Evolutionary conservation across 208 protist genomes (phyloP), one percentile per base, ranked within the genome.

Genomic region (Leishmania major): DNA sequence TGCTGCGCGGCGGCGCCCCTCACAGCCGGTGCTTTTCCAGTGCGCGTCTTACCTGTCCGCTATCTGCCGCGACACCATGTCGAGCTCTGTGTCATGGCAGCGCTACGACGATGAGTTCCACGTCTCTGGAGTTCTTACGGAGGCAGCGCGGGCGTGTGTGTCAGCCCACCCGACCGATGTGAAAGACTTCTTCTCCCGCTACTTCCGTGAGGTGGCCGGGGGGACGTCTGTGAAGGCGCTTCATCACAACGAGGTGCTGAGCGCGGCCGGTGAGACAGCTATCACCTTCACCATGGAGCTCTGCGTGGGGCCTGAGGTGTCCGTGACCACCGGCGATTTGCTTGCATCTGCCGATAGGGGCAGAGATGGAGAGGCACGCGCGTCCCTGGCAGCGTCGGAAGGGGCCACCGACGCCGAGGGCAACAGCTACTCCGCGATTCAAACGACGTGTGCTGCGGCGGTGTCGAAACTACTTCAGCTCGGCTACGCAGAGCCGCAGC

Each of bases 131-230:
- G 75, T 96, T 19, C 80, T 97, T 17, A 97, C 94, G 3, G 89
- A 93, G 60, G 94, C 94, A 0, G 94, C 92, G 37, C 88, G 94
- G 3, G 90, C 94, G 35, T 97, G 94, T 72, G 91, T 96, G 15
- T 89, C 89, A 22, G 87, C 88, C 37, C 88, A 87, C 53, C 84
- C 92, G 19, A 40, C 80, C 37, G 43, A 93, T 35, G 91, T 91
- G 40, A 88, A 80, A 3, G 92, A 93, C 62, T 97, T 90, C 75
- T 88, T 97, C 47, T 86, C 90, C 1, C 81, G 81, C 51, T 95
- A 96, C 87, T 97, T 97, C 77, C 84, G 81, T 1, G 76, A 88
- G 66, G 87, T 88, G 28, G 87, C 87, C 3, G 79, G 77, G 11
- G 88, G 88, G 19, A 89, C 90, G n/a, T 78, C 74, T 3, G 85